Evolutionary conservation across 345 rosid species (phyloP), one percentile per base, ranked within the genome.

Genomic region (Anastatica hierochuntica): DNA sequence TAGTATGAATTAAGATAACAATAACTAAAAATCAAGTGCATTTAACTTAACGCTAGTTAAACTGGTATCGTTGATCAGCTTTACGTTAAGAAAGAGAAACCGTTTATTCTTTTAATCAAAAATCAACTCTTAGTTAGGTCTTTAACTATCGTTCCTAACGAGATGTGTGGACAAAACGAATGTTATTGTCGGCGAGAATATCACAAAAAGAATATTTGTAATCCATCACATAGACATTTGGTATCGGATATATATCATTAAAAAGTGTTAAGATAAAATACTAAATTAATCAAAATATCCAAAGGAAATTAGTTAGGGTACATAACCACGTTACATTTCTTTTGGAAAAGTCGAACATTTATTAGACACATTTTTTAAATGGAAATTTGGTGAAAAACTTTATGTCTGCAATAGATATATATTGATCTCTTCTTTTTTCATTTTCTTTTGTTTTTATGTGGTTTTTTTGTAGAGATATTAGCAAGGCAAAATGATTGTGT

Each of bases 401-500:
- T 64, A 38, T 46, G 55, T 53, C 23, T 43, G 10, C 44, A 23
- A 31, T 17, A 34, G 24, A 43, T 16, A 16, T 29, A 2, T 21
- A n/a, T 5, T 40, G 1, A 5, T 34, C 15, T 53, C 14, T 37
- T 35, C 8, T 7, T 4, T 15, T 57, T 44, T 15, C 4, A 17
- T 14, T 27, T 20, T 8, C 5, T 54, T 45, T 53, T 36, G 59
- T 55, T 54, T 38, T 14, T 38, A 39, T 39, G 33, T 48, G 49
- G 51, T 39, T 63, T 63, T 54, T 21, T 49, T 27, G 29, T 63
- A 46, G 48, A 33, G 16, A 27, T 54, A 29, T 55, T 48, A 48
- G 52, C 51, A 56, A 64, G 49, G 37, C 38, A 31, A 43, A 48
- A 64, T 56, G 50, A 64, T 64, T 55, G 38, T 64, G 69, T 64